These are phyloP conservation scores for Lepidium sativum DNA, from an alignment of 345 rosid genomes.

Conservation along the genomic window DNA sequence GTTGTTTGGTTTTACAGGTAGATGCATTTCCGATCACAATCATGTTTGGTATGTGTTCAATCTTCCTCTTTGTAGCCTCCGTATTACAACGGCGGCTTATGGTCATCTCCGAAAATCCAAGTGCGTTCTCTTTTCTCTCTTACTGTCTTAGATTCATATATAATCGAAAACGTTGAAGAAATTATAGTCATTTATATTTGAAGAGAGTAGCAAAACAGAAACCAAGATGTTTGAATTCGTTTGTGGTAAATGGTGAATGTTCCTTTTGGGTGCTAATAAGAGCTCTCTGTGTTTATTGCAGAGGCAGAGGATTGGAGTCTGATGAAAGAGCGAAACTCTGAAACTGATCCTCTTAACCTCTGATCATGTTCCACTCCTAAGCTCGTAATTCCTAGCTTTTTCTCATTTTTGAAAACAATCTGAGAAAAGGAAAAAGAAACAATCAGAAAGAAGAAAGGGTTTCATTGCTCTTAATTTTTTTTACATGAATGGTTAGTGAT, in stretches of 20 bases:
- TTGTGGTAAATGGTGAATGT: not conserved
- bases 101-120: slow-evolving; percentile 69
- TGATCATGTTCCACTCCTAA: slow-evolving; percentile 3
- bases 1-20: slow-evolving; percentile 50
- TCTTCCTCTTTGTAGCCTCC: slow-evolving; percentile 83
- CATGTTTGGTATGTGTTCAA: slow-evolving; percentile 95
- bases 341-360: slow-evolving; percentile 20
- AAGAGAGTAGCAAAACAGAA: not conserved
- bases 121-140: slow-evolving; percentile 28
- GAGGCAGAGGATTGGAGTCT: slow-evolving; percentile 25
- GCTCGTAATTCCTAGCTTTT: slow-evolving; percentile 1
- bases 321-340: slow-evolving; percentile 20
- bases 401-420: not conserved
- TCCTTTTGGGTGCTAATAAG: not conserved
- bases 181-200: not conserved
- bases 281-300: not conserved
- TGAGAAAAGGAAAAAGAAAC: not conserved
- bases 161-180: not conserved
- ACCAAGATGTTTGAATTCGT: not conserved
- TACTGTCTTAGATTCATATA: not conserved
- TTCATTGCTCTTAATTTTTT: not conserved
- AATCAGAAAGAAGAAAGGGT: not conserved
- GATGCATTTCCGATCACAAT: slow-evolving; percentile 80
- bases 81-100: slow-evolving; percentile 73
- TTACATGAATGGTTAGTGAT: not conserved